phyloP scores from a whole-genome alignment of 2,329 filamentous ascomycete species.

The Talaromyces sp. region DNA sequence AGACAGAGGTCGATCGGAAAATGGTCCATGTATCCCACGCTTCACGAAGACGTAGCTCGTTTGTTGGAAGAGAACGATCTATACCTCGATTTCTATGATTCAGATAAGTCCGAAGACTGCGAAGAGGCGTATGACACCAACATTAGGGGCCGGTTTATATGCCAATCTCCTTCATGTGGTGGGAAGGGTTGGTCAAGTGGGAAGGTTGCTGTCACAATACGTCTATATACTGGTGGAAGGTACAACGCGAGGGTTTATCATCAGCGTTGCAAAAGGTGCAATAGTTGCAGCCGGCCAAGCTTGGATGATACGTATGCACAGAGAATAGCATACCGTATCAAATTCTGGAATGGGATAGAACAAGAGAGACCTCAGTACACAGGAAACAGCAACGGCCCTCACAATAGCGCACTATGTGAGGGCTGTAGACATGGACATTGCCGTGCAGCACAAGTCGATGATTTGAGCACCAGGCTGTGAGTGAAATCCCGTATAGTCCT shows the following conservation, averaged over 20 bases:
- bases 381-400: neutral
- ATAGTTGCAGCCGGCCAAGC: neutral
- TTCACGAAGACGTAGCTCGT: conserved; percentile 31
- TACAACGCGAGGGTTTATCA: conserved; percentile 48
- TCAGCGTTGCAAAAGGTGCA: conserved; percentile 18
- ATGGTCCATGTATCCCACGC: conserved; percentile 35
- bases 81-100: conserved; percentile 31
- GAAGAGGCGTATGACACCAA: conserved; percentile 37
- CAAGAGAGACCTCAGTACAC: neutral
- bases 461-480: neutral
- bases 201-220: conserved; percentile 42
- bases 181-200: conserved; percentile 40
- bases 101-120: conserved; percentile 27
- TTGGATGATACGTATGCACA: neutral
- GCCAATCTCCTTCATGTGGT: conserved; percentile 32
- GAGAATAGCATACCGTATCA: neutral
- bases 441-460: neutral
- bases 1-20: neutral
- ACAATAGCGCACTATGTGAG: neutral
- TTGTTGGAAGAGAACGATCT: conserved; percentile 31
- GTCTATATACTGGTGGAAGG: conserved; percentile 34
- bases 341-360: neutral
- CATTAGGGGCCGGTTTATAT: conserved; percentile 43
- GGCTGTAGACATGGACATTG: neutral
- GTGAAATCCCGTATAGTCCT: too few relatives aligned